Base-by-base conservation (phyloP, 257 asterid genomes). In the Capsicum pubescens region DNA sequence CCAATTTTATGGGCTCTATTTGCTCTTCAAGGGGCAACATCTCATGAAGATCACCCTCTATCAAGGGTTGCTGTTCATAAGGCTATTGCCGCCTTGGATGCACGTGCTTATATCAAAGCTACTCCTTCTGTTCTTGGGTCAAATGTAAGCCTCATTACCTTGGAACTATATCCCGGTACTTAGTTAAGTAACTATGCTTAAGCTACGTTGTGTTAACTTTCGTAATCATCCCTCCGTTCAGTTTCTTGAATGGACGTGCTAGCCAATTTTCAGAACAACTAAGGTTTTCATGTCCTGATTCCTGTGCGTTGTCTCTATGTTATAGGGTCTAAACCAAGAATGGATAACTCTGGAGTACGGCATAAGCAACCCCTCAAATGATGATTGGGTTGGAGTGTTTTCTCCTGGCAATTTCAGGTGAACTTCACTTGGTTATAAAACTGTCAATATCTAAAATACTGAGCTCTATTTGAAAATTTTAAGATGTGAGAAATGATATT, bases 361-460 rank as follows among this genome's bases (percentile, higher is more conserved):
- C 66, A 86, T 84, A 89, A 63, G 95, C 72, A 92, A 67, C 64
- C 98, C 98, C 8, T 87, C 95, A 7, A 67, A 17, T 63, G 92
- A 88, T 85, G 99, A 96, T 87, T 96, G 99, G 99, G 90, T 96
- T 60, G 98, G 98, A 79, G 97, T 96, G 57, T 96, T 96, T 90
- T 96, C 99, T 84, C 99, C 99, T 4, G 95, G 91, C 76, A 94
- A 92, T 90, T 93, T 96, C 93, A 92, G 98, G 99, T 96, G 48
- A 76, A 85, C 56, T 21, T 8, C 26, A 58, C 78, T 42, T 60
- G 17, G 78, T 86, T 61, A 26, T 12, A 12, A 11, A 21, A 21
- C 81, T 12, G 44, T 48, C 80, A 35, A 84, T 55, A 39, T 82
- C 7, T 26, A 64, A 44, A 70, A 64, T 50, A 35, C 35, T 81